Evolutionary conservation across 2,329 filamentous ascomycete species (phyloP), one percentile per base, ranked within the genome.

Genomic region (Hawksworthiomyces lignivorus): DNA sequence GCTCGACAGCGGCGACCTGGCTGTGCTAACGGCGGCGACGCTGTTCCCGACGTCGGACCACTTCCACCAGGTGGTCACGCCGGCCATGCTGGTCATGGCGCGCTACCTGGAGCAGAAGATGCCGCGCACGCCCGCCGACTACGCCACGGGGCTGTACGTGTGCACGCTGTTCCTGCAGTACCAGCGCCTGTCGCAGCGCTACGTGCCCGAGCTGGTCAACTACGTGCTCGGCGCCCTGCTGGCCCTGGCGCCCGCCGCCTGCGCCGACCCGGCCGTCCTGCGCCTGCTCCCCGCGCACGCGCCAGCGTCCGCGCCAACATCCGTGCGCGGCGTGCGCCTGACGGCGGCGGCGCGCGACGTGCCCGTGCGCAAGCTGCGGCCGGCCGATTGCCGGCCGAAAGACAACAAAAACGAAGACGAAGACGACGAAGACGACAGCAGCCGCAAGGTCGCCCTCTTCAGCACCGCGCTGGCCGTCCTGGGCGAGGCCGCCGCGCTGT

Each of bases 21-120:
- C 88, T 18, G 65, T 94, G n/a, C 67, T 98, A 27, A 89, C 87
- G 1, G 88, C 87, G 0, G 77, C 96, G 30, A 80, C 80, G 3
- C 84, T 94, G 40, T 98, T 94, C 56, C 89, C 92, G 5, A 95
- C 92, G 0, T 96, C 89, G 0, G 92, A 98, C 62, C 89, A 97
- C 63, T 98, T 97, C 62, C 92, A 98, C 55, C 84, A 92, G 53
- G 87, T 97, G 27, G 84, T 87, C 30, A 98, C 92, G 2, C 92
- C 92, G 2, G 84, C 90, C 1, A 84, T 87, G 62, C 77, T 96
- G 5, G 75, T 82, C n/a, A 86, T 97, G 62, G 77, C 76, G 11
- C 79, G 87, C 41, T 96, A 85, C 62, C 72, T 98, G 20, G 87
- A 84, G 2, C 80, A 95, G 52, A 87, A 80, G 43, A 71, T 82